These are phyloP conservation scores for Helicocarpus griseus DNA, from an alignment of 2,329 filamentous ascomycete genomes.

Conservation along the genomic window DNA sequence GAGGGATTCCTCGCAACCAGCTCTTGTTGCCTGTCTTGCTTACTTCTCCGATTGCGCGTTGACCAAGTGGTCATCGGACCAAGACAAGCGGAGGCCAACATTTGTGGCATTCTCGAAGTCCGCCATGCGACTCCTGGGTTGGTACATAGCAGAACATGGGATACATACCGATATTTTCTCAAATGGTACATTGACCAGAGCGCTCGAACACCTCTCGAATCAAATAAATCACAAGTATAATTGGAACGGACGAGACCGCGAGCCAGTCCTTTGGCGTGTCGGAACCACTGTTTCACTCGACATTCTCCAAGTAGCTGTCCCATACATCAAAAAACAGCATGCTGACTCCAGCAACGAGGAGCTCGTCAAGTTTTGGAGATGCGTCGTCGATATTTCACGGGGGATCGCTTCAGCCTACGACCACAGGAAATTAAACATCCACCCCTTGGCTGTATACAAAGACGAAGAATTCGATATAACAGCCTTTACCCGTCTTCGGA, in stretches of 20 bases:
- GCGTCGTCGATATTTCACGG: constrained; percentile 54
- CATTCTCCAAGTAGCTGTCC: constrained; percentile 57
- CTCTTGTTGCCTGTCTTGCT: constrained; percentile 43
- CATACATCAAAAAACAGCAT: constrained; percentile 44
- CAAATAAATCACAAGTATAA: constrained; percentile 73
- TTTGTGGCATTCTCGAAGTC: constrained; percentile 84
- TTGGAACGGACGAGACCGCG: constrained; percentile 62
- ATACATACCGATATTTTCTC: constrained; percentile 58
- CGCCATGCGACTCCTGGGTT: constrained; percentile 58
- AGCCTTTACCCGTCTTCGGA: constrained; percentile 57
- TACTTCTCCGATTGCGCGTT: constrained; percentile 57
- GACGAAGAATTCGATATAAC: constrained; percentile 77
- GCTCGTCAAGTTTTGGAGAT: constrained; percentile 57
- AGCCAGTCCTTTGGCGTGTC: constrained; percentile 65
- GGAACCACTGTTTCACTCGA: constrained; percentile 62
- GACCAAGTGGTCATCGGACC: constrained; percentile 27
- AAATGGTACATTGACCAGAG: constrained; percentile 55
- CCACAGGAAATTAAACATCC: constrained; percentile 34
- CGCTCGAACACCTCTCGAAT: constrained; percentile 56
- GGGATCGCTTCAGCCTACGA: constrained; percentile 62
- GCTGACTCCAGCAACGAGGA: constrained; percentile 23
- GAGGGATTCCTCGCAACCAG: constrained; percentile 27
- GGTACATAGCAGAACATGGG: constrained; percentile 31
- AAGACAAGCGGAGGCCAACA: constrained; percentile 51
- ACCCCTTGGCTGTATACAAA: constrained; percentile 40